phyloP scores from a whole-genome alignment of 768 basidiomycete species.

The Lentinula sp. region DNA sequence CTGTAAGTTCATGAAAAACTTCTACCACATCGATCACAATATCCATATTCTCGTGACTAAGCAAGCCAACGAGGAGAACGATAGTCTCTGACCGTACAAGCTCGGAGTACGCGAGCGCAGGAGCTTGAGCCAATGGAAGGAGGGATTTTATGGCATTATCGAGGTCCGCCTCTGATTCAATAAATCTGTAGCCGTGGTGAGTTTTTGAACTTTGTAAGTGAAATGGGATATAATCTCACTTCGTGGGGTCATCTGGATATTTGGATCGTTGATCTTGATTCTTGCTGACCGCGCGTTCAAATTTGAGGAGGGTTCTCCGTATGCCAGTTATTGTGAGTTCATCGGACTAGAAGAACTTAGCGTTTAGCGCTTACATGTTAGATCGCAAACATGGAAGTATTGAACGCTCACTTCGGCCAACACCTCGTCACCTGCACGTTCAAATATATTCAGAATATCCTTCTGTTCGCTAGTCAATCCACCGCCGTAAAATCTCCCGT shows the following conservation, averaged over 20 bases:
- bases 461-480: conserved; percentile 92
- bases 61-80: conserved; percentile 68
- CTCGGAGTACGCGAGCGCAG: conserved; percentile 83
- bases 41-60: conserved; percentile 95
- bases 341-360: conserved; percentile 40
- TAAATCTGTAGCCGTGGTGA: conserved; percentile 58
- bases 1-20: conserved; percentile 88
- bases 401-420: conserved; percentile 58
- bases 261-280: conserved; percentile 98
- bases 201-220: not conserved
- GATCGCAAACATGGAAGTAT: conserved; percentile 6
- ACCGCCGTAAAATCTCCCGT: conserved; percentile 90
- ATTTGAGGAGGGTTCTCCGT: conserved; percentile 65
- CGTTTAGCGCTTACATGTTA: conserved; percentile 13
- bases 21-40: conserved; percentile 96
- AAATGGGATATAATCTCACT: conserved; percentile 36
- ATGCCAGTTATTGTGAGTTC: conserved; percentile 66
- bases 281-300: conserved; percentile 88
- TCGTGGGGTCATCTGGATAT: conserved; percentile 86
- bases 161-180: conserved; percentile 96
- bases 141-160: conserved; percentile 83
- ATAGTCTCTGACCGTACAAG: conserved; percentile 73
- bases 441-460: conserved; percentile 93
- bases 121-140: conserved; percentile 83
- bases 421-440: conserved; percentile 57